Conservation (phyloP, 2,329 filamentous ascomycete genomes). For the Scleromitrula shiraiana region DNA sequence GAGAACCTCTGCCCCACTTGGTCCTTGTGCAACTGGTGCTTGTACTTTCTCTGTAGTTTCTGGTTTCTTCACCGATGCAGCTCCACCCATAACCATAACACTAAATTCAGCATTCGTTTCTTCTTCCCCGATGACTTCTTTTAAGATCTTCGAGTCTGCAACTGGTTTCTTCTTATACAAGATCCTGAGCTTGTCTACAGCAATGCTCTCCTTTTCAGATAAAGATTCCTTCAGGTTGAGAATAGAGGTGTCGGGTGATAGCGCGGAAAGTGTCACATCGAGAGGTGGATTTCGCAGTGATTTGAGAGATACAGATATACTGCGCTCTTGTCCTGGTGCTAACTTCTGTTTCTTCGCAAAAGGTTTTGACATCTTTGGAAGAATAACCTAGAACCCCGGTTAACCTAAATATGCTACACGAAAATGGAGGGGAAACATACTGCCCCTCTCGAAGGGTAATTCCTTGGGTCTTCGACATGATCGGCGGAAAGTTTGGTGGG, state of each 20-base stretch:
- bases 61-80: slow-evolving; percentile 36
- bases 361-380: slow-evolving; percentile 56
- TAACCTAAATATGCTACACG: slow-evolving; percentile 7
- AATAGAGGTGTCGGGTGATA: slow-evolving; percentile 62
- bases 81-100: slow-evolving; percentile 81
- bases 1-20: slow-evolving; percentile 53
- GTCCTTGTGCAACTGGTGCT: slow-evolving; percentile 40
- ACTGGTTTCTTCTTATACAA: slow-evolving; percentile 83
- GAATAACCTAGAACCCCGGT: slow-evolving; percentile 49
- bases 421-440: slow-evolving; percentile 42
- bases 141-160: slow-evolving; percentile 65
- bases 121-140: slow-evolving; percentile 58
- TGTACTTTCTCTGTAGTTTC: slow-evolving; percentile 29
- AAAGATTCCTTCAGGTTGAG: slow-evolving; percentile 71
- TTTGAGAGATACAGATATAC: slow-evolving; percentile 55
- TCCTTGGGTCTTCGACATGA: slow-evolving; percentile 79
- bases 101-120: slow-evolving; percentile 60
- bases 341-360: slow-evolving; percentile 40
- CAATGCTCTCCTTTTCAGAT: slow-evolving; percentile 51
- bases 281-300: slow-evolving; percentile 69
- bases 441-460: slow-evolving; percentile 66
- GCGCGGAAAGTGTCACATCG: slow-evolving; percentile 56
- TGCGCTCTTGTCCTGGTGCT: slow-evolving; percentile 45
- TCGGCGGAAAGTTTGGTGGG: slow-evolving; percentile 78
- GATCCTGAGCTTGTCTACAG: slow-evolving; percentile 75